These are phyloP conservation scores for Phytophthora boehmeriae DNA, from an alignment of 352 stramenopile species.

Conservation along the genomic window DNA sequence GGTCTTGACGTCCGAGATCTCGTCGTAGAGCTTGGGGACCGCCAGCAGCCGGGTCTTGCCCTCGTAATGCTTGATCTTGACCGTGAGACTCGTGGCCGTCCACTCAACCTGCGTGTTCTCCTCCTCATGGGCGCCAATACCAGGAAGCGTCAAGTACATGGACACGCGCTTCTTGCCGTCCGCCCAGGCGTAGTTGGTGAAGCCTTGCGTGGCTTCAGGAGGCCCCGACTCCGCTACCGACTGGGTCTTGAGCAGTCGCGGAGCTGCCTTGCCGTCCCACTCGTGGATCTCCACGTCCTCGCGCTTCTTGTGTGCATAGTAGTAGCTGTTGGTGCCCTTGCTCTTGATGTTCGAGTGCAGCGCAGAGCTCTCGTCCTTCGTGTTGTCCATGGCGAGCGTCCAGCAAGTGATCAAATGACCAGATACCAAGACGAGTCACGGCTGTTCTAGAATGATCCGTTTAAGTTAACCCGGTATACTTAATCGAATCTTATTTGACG, in stretches of 20 bases:
- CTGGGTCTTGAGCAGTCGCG: slow-evolving; percentile 71
- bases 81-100: slow-evolving; percentile 55
- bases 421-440: too few relatives aligned
- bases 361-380: slow-evolving; percentile 47
- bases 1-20: slow-evolving; percentile 79
- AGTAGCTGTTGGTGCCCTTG: slow-evolving; percentile 88
- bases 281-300: slow-evolving; percentile 79
- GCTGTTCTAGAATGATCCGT: too few relatives aligned
- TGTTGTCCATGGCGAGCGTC: slow-evolving; percentile 46
- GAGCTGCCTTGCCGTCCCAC: slow-evolving; percentile 81
- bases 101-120: slow-evolving; percentile 76
- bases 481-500: too few relatives aligned
- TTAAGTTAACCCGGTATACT: too few relatives aligned
- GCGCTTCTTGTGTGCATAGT: slow-evolving; percentile 89
- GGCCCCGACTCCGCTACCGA: slow-evolving; percentile 33
- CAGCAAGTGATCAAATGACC: too few relatives aligned
- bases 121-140: slow-evolving; percentile 64
- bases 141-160: slow-evolving; percentile 74
- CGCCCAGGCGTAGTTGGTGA: slow-evolving; percentile 83
- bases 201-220: slow-evolving; percentile 50
- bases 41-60: slow-evolving; percentile 74
- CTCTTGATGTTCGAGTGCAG: slow-evolving; percentile 84
- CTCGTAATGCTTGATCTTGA: slow-evolving; percentile 69
- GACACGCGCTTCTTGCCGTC: slow-evolving; percentile 84
- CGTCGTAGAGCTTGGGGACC: slow-evolving; percentile 77